A percentile compares a stretch with the other conserved stretches of the same genome.
These are phyloP conservation scores for Strobilomyces dryophilus DNA, from an alignment of 768 basidiomycete genomes.

Conservation along the genomic window DNA sequence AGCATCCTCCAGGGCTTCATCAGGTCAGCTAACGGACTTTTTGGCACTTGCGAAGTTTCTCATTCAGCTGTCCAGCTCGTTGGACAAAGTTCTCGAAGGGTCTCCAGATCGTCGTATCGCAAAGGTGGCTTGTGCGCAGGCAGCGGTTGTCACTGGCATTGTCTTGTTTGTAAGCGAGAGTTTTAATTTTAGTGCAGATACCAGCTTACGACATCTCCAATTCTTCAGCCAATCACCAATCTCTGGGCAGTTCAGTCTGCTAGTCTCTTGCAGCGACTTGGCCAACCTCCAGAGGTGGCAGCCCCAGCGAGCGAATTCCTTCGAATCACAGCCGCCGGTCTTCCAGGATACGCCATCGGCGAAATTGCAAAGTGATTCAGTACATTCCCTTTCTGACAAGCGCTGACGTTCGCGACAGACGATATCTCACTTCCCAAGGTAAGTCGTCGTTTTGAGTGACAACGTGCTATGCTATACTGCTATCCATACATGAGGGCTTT, in stretches of 20 bases:
- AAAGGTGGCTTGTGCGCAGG: conserved; percentile 17
- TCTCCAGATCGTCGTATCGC: conserved; percentile 13
- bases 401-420: conserved; percentile 13
- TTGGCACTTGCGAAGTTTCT: conserved; percentile 9
- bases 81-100: conserved; percentile 16
- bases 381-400: not conserved
- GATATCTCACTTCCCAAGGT: conserved; percentile 23
- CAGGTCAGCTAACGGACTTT: conserved; percentile 30
- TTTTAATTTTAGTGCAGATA: not conserved
- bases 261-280: conserved; percentile 34
- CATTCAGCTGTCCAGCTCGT: conserved; percentile 9
- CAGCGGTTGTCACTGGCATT: conserved; percentile 22
- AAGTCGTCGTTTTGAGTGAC: not conserved
- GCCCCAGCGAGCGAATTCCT: conserved; percentile 38
- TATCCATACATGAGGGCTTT: conserved; percentile 17
- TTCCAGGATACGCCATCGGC: conserved; percentile 45
- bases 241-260: conserved; percentile 28
- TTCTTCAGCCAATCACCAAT: conserved; percentile 19
- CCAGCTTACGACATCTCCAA: not conserved
- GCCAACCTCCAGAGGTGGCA: conserved; percentile 39
- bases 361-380: conserved; percentile 34
- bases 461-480: not conserved
- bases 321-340: conserved; percentile 34
- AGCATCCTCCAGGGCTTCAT: conserved; percentile 37
- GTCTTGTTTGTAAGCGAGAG: conserved; percentile 16